Percentiles rank a stretch among this genome's conserved stretches.
These are phyloP conservation scores for Cordyceps fumosorosea DNA, from an alignment of 2,329 filamentous ascomycete species.

Conservation along the genomic window DNA sequence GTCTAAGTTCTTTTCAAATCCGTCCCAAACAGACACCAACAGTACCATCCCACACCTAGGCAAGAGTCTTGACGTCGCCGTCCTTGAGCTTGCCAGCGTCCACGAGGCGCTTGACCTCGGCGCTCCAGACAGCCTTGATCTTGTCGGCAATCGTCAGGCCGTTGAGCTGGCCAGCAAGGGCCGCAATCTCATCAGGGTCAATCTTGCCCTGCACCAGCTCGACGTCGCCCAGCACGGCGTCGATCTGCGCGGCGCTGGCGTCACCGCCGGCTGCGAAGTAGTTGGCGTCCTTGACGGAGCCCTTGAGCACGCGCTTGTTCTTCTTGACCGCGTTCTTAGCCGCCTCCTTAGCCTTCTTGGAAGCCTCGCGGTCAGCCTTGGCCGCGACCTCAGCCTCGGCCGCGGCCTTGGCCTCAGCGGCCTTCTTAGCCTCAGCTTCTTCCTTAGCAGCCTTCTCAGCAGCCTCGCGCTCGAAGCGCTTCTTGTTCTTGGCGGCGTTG, in stretches of 20 bases:
- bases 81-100: slow-evolving; percentile 81
- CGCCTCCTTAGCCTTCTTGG: slow-evolving; percentile 96
- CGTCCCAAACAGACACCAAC: not conserved
- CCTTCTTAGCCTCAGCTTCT: slow-evolving; percentile 76
- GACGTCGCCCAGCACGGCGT: slow-evolving; percentile 75
- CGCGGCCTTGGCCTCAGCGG: slow-evolving; percentile 70
- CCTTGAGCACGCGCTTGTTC: slow-evolving; percentile 97
- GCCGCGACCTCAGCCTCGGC: slow-evolving; percentile 82
- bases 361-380: slow-evolving; percentile 74
- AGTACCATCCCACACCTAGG: slow-evolving; percentile 19
- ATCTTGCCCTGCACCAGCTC: slow-evolving; percentile 84
- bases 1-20: not conserved
- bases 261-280: slow-evolving; percentile 78
- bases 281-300: slow-evolving; percentile 93
- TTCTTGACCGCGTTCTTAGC: slow-evolving; percentile 99
- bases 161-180: slow-evolving; percentile 72
- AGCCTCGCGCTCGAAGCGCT: slow-evolving; percentile 81
- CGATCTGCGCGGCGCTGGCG: slow-evolving; percentile 68
- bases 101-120: slow-evolving; percentile 71
- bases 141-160: slow-evolving; percentile 71
- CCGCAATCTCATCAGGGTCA: slow-evolving; percentile 83
- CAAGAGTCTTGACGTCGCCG: slow-evolving; percentile 66
- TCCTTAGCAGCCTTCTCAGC: slow-evolving; percentile 82
- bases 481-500: slow-evolving; percentile 94
- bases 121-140: slow-evolving; percentile 78